These are phyloP conservation scores for Cicer yamashitae DNA, from an alignment of 306 rosid species.

Conservation along the genomic window DNA sequence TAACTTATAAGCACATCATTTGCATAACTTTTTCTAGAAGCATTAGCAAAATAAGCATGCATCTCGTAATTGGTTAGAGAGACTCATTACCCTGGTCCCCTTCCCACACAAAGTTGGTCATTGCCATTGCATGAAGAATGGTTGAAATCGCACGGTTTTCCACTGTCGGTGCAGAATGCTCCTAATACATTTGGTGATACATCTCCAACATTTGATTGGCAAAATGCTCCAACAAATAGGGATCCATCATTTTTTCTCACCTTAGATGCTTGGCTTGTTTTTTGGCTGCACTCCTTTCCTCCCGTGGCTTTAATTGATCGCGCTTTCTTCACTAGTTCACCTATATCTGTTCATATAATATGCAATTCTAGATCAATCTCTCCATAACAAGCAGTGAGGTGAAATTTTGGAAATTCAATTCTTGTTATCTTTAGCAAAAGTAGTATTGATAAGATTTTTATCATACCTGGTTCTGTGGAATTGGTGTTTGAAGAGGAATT, in stretches of 20 bases:
- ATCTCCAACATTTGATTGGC: slow-evolving; percentile 94
- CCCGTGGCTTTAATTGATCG: slow-evolving; percentile 64
- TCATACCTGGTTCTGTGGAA: slow-evolving; percentile 45
- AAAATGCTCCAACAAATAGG: slow-evolving; percentile 81
- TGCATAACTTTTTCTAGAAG: neutral
- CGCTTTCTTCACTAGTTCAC: slow-evolving; percentile 52
- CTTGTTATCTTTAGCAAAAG: neutral
- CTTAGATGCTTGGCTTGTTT: slow-evolving; percentile 61
- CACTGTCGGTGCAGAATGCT: slow-evolving; percentile 75
- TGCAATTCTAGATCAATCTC: neutral
- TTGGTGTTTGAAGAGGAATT: slow-evolving; percentile 32
- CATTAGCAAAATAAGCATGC: neutral
- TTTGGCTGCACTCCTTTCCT: slow-evolving; percentile 57
- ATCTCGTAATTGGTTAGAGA: slow-evolving; percentile 9
- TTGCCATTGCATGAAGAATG: slow-evolving; percentile 82
- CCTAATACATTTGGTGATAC: slow-evolving; percentile 86
- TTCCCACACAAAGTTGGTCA: slow-evolving; percentile 73
- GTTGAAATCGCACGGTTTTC: slow-evolving; percentile 75
- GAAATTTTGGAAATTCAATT: neutral
- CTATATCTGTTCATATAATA: slow-evolving; percentile 42
- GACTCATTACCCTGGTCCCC: slow-evolving; percentile 73
- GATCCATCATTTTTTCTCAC: slow-evolving; percentile 77
- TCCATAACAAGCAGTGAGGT: neutral
- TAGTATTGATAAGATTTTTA: neutral
- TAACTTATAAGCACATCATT: slow-evolving; percentile 18